Evolutionary conservation across 2,329 filamentous ascomycete genomes (phyloP).

Genomic region (Erysiphe pulchra): DNA sequence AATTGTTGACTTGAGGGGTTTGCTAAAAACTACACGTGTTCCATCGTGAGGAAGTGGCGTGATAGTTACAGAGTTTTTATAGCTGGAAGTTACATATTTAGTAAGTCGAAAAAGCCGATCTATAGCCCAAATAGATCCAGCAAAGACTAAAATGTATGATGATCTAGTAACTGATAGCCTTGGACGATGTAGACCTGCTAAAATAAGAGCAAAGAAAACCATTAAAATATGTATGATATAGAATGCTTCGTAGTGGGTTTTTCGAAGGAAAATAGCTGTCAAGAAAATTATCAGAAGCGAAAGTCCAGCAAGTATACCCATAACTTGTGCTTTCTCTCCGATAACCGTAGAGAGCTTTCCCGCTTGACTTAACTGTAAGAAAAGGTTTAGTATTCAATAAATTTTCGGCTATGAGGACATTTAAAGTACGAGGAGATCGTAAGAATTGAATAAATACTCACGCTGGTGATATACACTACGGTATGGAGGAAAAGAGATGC

Average conservation of each 20-base stretch:
- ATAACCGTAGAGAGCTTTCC: constrained; percentile 10
- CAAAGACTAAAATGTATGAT: constrained; percentile 18
- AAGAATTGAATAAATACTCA: background rate
- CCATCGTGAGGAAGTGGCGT: constrained; percentile 26
- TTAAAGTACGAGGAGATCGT: too few species aligned
- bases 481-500: constrained; percentile 20
- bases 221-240: constrained; percentile 25
- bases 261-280: constrained; percentile 18
- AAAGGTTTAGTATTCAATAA: too few species aligned
- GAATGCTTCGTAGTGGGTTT: constrained; percentile 26
- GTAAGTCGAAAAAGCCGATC: constrained; percentile 23
- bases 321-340: constrained; percentile 17
- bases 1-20: constrained; percentile 17
- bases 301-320: constrained; percentile 22
- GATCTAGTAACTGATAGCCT: constrained; percentile 15
- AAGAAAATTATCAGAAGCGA: constrained; percentile 20
- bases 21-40: constrained; percentile 26
- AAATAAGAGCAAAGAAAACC: constrained; percentile 22
- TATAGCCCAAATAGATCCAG: constrained; percentile 21
- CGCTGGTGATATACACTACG: constrained; percentile 2
- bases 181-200: constrained; percentile 25
- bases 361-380: too few species aligned
- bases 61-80: constrained; percentile 25
- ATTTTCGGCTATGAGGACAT: too few species aligned
- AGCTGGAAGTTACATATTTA: constrained; percentile 18